phyloP scores from a whole-genome alignment of 2,329 filamentous ascomycete genomes.

The Dothistroma pini region DNA sequence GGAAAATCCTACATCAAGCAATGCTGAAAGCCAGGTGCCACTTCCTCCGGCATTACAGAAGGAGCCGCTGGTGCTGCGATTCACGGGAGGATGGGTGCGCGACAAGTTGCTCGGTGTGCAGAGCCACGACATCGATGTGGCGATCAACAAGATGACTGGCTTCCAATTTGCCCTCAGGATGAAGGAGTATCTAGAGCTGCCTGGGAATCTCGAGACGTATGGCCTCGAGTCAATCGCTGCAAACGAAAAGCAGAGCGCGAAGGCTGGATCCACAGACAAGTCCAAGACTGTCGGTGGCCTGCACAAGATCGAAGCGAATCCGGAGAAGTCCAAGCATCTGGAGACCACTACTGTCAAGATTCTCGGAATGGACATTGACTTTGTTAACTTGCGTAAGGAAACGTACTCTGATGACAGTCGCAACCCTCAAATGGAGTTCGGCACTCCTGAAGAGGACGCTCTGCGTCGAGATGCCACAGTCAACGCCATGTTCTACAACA shows the following conservation, averaged over 20 bases:
- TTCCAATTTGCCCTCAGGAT: constrained; percentile 68
- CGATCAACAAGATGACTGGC: constrained; percentile 82
- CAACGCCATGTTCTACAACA: constrained; percentile 94
- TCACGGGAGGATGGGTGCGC: constrained; percentile 83
- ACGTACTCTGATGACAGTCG: constrained; percentile 85
- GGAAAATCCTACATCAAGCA: constrained; percentile 29
- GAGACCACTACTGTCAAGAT: constrained; percentile 86
- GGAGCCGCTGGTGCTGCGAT: constrained; percentile 59
- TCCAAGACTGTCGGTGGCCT: constrained; percentile 66
- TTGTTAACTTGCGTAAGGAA: constrained; percentile 92
- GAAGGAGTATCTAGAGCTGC: constrained; percentile 62
- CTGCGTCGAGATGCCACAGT: constrained; percentile 85
- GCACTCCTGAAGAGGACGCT: constrained; percentile 86
- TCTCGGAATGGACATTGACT: constrained; percentile 82
- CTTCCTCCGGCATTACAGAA: constrained; percentile 45
- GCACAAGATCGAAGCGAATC: constrained; percentile 87
- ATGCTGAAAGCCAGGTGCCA: constrained; percentile 30
- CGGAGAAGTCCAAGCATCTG: constrained; percentile 93
- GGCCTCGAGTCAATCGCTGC: constrained; percentile 41
- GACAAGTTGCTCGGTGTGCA: constrained; percentile 72
- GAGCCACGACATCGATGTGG: constrained; percentile 80
- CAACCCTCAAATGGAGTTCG: constrained; percentile 90
- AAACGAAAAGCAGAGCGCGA: constrained; percentile 38
- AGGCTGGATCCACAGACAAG: constrained; percentile 41
- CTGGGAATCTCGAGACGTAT: constrained; percentile 61